Percentiles rank a stretch among this genome's conserved stretches.
These are phyloP conservation scores for Calonectria hawksworthii DNA, from an alignment of 2,329 filamentous ascomycete genomes.

Conservation along the genomic window DNA sequence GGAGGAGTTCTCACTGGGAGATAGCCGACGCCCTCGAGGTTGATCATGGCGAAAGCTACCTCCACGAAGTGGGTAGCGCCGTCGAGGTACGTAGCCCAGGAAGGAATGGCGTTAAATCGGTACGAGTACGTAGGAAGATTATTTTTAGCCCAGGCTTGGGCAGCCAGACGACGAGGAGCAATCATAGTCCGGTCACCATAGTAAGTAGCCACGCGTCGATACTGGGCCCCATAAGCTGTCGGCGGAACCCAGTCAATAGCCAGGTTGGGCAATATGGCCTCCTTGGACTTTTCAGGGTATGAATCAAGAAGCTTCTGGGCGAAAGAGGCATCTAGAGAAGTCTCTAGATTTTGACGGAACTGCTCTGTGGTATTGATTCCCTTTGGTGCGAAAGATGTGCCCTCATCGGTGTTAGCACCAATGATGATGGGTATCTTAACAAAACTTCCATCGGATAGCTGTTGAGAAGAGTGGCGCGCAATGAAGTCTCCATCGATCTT, in stretches of 20 bases:
- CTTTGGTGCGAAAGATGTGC: conserved; percentile 24
- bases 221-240: conserved; percentile 18
- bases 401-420: conserved; percentile 30
- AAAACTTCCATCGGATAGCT: conserved; percentile 23
- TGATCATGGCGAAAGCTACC: conserved; percentile 30
- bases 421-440: conserved; percentile 31
- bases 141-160: conserved; percentile 44
- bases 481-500: conserved; percentile 33
- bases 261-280: conserved; percentile 23
- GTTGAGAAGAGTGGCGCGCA: conserved; percentile 4
- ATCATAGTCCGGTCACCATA: conserved; percentile 31
- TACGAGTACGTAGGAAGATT: conserved; percentile 25
- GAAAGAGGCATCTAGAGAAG: neutral
- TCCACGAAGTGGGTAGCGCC: conserved; percentile 29
- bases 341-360: conserved; percentile 5
- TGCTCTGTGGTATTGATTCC: conserved; percentile 25
- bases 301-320: neutral
- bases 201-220: conserved; percentile 26
- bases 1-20: conserved; percentile 26
- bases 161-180: conserved; percentile 22
- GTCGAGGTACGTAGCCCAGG: conserved; percentile 28
- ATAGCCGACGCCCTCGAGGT: conserved; percentile 27
- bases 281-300: neutral
- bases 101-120: conserved; percentile 28
- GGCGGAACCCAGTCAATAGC: conserved; percentile 22